Base-by-base conservation (phyloP, 2,329 filamentous ascomycete species). In the Aureobasidium musti region DNA sequence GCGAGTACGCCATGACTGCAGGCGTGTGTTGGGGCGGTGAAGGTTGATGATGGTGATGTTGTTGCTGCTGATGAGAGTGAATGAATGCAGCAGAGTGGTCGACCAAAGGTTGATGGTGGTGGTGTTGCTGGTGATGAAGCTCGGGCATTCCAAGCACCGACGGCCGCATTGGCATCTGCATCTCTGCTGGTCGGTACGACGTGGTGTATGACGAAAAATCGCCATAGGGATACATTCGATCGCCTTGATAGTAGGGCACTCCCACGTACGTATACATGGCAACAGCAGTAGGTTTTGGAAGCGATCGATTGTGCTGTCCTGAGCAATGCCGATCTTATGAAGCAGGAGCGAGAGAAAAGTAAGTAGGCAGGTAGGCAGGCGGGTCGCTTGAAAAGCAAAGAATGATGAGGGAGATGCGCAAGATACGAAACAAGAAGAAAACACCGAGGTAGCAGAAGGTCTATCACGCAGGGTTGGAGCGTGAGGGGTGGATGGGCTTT, bases 151-250 rank as follows among this genome's bases (percentile, higher is more conserved):
- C 59, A 56, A 49, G 49, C 59, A 74, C 75, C 75, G 76, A 75
- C 69, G 77, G 73, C 74, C 77, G 78, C 73, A 78, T 73, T 69
- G 78, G 75, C 73, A 78, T 74, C 72, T 74, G 76, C 71, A 75
- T 70, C 68, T 64, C 61, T 64, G 37, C 61, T 64, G 61, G 61
- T 21, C 49, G 61, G 17, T 64, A 64, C 35, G 61, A 53, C 39
- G 47, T 45, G 49, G 49, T 54, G 61, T 64, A 64, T 14, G 49
- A 64, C 47, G 61, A 17, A 54, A 45, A 53, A 23, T 64, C 49
- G 35, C 61, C 61, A 64, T 64, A 64, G 61, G 61, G 49, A 54
- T 53, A 64, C 61, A 64, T 64, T 35, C 26, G 61, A 43, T 64
- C 61, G 61, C 49, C 49, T 45, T 53, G 61, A 33, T 64, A 64